Evolutionary conservation across 257 asterid species (phyloP), one percentile per base, ranked within the genome.

Genomic region (Przewalskia tangutica): DNA sequence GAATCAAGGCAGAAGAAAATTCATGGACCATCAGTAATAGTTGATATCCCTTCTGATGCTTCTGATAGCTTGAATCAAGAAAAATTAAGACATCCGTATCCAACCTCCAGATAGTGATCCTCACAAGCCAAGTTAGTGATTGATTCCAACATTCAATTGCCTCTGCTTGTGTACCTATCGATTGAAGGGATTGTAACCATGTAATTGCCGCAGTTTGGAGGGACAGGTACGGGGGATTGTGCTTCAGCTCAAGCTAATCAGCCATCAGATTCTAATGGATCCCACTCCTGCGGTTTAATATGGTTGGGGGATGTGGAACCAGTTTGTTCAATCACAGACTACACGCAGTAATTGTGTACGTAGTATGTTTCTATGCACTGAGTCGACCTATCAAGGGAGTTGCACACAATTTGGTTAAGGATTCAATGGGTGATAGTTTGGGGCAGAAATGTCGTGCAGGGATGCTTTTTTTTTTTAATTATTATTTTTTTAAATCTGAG

Each of bases 21-120:
- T 55, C 81, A 58, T 48, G 89, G 80, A 83, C 80, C 88, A 65
- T 84, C 93, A 16, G 38, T 86, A 64, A 79, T 82, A 73, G 66
- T 83, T 82, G 87, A 92, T 62, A 80, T 86, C 78, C 89, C 91
- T 81, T 80, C 86, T 23, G 77, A 86, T 60, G 59, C 81, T 60
- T 88, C 84, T 34, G 88, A 81, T 84, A 75, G 56, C 44, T 84
- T 80, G 79, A 81, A 66, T 18, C 85, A 84, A 11, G 87, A 84
- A 83, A 84, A 87, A 70, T 79, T 87, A 86, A 82, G 82, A 34
- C 90, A 89, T 56, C 87, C 93, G 23, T 79, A 83, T 76, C 66
- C 89, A 75, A 81, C 91, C 85, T 76, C 92, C 77, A 86, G 92
- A 87, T 89, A 88, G 89, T 75, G 85, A 77, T 59, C 42, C 62